Evolutionary conservation across 331 rosid species (phyloP).

Genomic region (Malus hybrid): DNA sequence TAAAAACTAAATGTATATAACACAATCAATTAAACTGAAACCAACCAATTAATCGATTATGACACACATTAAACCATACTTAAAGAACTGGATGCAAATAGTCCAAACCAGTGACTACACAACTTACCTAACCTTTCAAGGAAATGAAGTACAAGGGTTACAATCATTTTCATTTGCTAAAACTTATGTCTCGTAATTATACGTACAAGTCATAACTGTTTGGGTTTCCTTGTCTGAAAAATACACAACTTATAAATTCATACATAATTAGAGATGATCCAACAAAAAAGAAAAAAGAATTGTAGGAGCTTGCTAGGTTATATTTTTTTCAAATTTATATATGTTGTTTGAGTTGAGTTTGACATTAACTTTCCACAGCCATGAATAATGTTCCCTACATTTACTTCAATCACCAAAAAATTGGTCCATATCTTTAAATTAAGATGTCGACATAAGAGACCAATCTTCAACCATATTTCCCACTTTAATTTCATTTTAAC

Average conservation of each 20-base stretch:
- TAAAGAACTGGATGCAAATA: not conserved
- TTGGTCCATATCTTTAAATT: constrained; percentile 75
- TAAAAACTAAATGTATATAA: too few species aligned
- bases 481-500: not conserved
- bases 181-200: not conserved
- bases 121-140: not conserved
- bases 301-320: not conserved
- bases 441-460: constrained; percentile 61
- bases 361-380: constrained; percentile 40
- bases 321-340: constrained; percentile 5
- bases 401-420: constrained; percentile 68
- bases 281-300: too few species aligned
- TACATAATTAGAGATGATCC: not conserved
- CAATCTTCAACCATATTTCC: constrained; percentile 2
- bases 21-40: too few species aligned
- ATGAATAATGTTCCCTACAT: constrained; percentile 91
- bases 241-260: not conserved
- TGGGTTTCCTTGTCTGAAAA: constrained; percentile 1
- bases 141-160: not conserved
- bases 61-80: not conserved
- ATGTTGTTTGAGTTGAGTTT: constrained; percentile 31
- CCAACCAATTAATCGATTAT: too few species aligned
- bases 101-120: not conserved
- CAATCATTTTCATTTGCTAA: too few species aligned
- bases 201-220: not conserved